These are phyloP conservation scores for Neofusicoccum ribis DNA, from an alignment of 2,329 filamentous ascomycete genomes.

Conservation along the genomic window DNA sequence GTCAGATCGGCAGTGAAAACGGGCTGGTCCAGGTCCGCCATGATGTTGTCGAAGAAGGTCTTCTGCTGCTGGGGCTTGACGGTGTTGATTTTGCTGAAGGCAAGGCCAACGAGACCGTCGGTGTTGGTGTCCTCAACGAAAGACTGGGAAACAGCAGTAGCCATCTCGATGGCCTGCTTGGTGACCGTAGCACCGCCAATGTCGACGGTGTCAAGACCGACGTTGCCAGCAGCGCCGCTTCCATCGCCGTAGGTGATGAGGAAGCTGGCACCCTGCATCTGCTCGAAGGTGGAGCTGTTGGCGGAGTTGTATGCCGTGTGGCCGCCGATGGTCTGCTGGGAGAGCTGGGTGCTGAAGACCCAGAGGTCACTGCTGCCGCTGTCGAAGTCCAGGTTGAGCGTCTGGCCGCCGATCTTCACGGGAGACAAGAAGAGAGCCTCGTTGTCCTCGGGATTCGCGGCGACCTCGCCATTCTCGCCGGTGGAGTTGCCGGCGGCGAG, in stretches of 20 bases:
- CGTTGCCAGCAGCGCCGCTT: slow-evolving; percentile 62
- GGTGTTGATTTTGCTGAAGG: slow-evolving; percentile 25
- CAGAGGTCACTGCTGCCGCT: slow-evolving; percentile 41
- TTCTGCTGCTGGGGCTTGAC: slow-evolving; percentile 63
- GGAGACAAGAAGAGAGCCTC: slow-evolving; percentile 71
- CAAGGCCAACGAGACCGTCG: slow-evolving; percentile 65
- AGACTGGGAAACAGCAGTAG: slow-evolving; percentile 57
- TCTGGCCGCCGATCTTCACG: slow-evolving; percentile 69
- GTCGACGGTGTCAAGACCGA: slow-evolving; percentile 67
- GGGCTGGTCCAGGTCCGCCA: slow-evolving; percentile 60
- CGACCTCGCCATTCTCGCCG: slow-evolving; percentile 56
- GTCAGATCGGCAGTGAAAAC: slow-evolving; percentile 72
- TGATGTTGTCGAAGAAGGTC: slow-evolving; percentile 74
- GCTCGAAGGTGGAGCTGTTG: slow-evolving; percentile 54
- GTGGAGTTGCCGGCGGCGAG: slow-evolving; percentile 3
- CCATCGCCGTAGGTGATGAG: slow-evolving; percentile 69
- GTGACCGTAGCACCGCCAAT: slow-evolving; percentile 65
- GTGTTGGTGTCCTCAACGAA: slow-evolving; percentile 62
- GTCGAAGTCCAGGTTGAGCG: slow-evolving; percentile 64
- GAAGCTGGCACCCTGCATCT: slow-evolving; percentile 56
- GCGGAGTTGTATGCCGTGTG: slow-evolving; percentile 59
- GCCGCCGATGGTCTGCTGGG: slow-evolving; percentile 43
- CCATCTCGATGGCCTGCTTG: slow-evolving; percentile 67
- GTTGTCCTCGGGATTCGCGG: slow-evolving; percentile 63
- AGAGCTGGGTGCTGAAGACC: slow-evolving; percentile 67